Evolutionary conservation across 345 rosid species (phyloP), one percentile per base, ranked within the genome.

Genomic region (Eucalyptus marginata): DNA sequence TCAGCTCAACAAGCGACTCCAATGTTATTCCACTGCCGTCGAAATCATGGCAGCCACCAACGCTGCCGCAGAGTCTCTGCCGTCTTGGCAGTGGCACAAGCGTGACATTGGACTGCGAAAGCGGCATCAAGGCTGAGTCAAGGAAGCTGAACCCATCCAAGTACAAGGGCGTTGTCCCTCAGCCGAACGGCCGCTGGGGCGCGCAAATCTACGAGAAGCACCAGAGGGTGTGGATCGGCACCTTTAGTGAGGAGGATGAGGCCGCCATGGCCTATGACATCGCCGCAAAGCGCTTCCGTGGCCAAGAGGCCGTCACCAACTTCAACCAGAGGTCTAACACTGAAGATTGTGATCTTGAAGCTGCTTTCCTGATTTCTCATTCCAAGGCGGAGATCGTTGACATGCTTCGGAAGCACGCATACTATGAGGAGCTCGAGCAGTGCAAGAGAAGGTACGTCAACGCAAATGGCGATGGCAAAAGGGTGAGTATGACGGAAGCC

Each of bases 201-300:
- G 96, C 98, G 16, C 99, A 97, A 94, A 97, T 97, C 86, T 97
- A 97, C 93, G 99, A 96, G 96, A 97, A 96, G 92, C 99, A 97
- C 89, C 99, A 95, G 86, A 93, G 99, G n/a, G 97, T 97, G 49
- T 97, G 99, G 99, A 95, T 97, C 6, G 99, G 99, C 5, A 97
- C 99, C 22, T 97, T 95, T 89, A 96, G 93, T 62, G 93, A 93
- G 66, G 97, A 96, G 91, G 94, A 95, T 4, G 98, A 95, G 50
- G 99, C 99, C 10, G 99, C 99, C 2, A 90, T 90, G 86, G 97
- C 97, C 64, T 97, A 97, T 68, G 99, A 97, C 91, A 92, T 95
- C 84, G 97, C 99, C 1, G 97, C 93, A 0, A 95, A 90, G 87
- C 95, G 96, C 50, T 97, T 97, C 91, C 98, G 99, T 3, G 99